Conservation (phyloP, 1,284 basidiomycete species). For the Pascua sp. region DNA sequence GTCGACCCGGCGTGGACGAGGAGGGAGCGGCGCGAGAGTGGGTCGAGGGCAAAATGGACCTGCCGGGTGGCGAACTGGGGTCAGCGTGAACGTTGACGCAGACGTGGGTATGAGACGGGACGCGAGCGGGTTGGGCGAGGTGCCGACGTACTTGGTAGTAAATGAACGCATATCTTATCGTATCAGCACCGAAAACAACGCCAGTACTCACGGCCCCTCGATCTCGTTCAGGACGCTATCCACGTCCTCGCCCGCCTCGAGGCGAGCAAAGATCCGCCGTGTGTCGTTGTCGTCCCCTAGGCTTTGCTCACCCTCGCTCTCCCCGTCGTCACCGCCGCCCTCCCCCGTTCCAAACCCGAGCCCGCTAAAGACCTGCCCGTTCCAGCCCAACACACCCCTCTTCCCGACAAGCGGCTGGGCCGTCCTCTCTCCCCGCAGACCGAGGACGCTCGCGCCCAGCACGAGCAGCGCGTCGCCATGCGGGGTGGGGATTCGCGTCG, state of each 20-base stretch:
- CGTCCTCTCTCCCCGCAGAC: slow-evolving; percentile 65
- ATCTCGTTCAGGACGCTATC: slow-evolving; percentile 59
- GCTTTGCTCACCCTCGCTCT: slow-evolving; percentile 49
- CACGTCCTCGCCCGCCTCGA: slow-evolving; percentile 55
- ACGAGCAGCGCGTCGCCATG: slow-evolving; percentile 30
- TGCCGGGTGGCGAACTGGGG: slow-evolving; percentile 51
- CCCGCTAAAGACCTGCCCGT: slow-evolving; percentile 85
- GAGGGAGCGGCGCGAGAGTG: slow-evolving; percentile 84
- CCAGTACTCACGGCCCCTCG: slow-evolving; percentile 76
- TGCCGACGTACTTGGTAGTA: not conserved
- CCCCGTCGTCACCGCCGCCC: too few species aligned
- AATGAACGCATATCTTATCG: not conserved
- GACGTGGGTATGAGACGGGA: slow-evolving; percentile 59
- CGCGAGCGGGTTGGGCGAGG: too few species aligned
- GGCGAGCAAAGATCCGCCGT: slow-evolving; percentile 58
- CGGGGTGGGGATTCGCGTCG: not conserved
- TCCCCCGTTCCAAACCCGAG: slow-evolving; percentile 49
- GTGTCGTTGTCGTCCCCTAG: slow-evolving; percentile 74
- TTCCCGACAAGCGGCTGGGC: slow-evolving; percentile 65
- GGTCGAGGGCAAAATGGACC: slow-evolving; percentile 80
- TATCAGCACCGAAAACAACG: too few species aligned
- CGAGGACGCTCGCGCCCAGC: slow-evolving; percentile 74
- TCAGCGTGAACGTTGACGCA: slow-evolving; percentile 56
- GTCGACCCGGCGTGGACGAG: slow-evolving; percentile 52
- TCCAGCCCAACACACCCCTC: slow-evolving; percentile 74